A percentile compares a stretch with the other conserved stretches of the same genome.
phyloP scores from a whole-genome alignment of 2,329 filamentous ascomycete species.

The Alternaria solani region DNA sequence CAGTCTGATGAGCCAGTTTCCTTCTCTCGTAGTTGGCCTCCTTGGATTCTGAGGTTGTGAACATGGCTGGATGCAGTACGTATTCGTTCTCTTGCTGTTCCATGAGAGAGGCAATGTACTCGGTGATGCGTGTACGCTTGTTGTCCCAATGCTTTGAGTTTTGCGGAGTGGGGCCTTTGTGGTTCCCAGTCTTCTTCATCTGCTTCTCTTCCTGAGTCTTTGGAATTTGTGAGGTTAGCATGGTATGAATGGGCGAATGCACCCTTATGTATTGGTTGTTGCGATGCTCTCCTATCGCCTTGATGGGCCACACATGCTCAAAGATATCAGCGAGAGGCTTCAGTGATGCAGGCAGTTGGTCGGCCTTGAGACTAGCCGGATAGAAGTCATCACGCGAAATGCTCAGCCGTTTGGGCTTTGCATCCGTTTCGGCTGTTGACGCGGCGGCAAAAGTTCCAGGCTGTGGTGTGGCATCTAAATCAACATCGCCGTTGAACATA shows the following conservation, averaged over 20 bases:
- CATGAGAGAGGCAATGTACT: slow-evolving; percentile 74
- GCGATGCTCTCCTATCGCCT: slow-evolving; percentile 84
- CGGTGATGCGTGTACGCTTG: slow-evolving; percentile 80
- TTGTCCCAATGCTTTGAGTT: slow-evolving; percentile 74
- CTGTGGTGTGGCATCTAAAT: slow-evolving; percentile 22
- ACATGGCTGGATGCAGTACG: slow-evolving; percentile 79
- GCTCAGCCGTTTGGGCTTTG: slow-evolving; percentile 39
- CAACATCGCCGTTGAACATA: slow-evolving; percentile 75
- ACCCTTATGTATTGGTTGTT: slow-evolving; percentile 68
- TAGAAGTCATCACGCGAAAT: slow-evolving; percentile 61
- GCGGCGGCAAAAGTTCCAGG: slow-evolving; percentile 6
- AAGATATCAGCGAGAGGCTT: slow-evolving; percentile 82
- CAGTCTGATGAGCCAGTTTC: slow-evolving; percentile 58
- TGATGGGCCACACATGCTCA: slow-evolving; percentile 86
- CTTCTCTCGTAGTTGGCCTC: slow-evolving; percentile 62
- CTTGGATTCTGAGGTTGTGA: slow-evolving; percentile 65
- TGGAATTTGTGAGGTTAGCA: slow-evolving; percentile 77
- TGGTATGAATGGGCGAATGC: slow-evolving; percentile 85
- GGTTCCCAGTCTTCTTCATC: slow-evolving; percentile 54
- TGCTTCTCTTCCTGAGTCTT: slow-evolving; percentile 74
- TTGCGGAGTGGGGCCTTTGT: slow-evolving; percentile 64
- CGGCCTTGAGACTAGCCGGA: slow-evolving; percentile 53
- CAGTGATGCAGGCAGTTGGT: slow-evolving; percentile 53
- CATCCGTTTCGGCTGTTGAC: slow-evolving; percentile 13
- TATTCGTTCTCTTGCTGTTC: slow-evolving; percentile 87